phyloP scores from a whole-genome alignment of 345 rosid species.

The Angophora floribunda region DNA sequence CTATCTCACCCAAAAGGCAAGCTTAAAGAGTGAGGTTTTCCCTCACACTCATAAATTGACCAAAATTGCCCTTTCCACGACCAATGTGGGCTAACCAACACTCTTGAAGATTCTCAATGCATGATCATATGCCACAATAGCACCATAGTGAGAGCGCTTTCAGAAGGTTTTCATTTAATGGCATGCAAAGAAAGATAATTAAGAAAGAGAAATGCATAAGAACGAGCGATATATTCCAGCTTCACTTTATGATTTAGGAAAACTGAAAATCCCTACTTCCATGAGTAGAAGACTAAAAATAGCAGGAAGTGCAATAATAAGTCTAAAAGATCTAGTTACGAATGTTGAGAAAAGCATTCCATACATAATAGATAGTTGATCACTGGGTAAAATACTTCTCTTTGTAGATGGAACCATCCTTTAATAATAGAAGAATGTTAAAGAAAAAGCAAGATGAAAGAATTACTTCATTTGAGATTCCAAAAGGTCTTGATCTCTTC shows the following conservation, averaged over 20 bases:
- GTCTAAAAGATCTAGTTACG: not conserved
- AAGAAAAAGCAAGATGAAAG: not conserved
- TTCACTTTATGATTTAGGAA: not conserved
- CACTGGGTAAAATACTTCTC: accelerated
- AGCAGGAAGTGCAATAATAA: not conserved
- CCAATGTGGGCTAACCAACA: too few relatives aligned
- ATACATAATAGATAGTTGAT: not conserved
- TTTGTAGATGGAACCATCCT: not conserved
- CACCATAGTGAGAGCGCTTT: not conserved
- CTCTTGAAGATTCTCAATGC: not conserved
- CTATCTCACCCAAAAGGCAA: too few relatives aligned
- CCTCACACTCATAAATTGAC: too few relatives aligned
- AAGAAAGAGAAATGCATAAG: accelerated
- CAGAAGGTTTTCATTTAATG: not conserved
- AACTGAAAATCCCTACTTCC: not conserved
- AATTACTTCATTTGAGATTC: conserved; percentile 19
- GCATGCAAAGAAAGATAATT: not conserved
- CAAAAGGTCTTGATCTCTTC: conserved; percentile 22
- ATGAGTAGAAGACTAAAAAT: not conserved
- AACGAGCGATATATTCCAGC: accelerated
- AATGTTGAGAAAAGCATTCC: not conserved
- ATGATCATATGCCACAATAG: not conserved
- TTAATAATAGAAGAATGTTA: accelerated
- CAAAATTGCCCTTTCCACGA: accelerated
- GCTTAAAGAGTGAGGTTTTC: accelerated